Evolutionary conservation across 352 stramenopile species (phyloP).

Genomic region (Globisporangium recalcitrans): DNA sequence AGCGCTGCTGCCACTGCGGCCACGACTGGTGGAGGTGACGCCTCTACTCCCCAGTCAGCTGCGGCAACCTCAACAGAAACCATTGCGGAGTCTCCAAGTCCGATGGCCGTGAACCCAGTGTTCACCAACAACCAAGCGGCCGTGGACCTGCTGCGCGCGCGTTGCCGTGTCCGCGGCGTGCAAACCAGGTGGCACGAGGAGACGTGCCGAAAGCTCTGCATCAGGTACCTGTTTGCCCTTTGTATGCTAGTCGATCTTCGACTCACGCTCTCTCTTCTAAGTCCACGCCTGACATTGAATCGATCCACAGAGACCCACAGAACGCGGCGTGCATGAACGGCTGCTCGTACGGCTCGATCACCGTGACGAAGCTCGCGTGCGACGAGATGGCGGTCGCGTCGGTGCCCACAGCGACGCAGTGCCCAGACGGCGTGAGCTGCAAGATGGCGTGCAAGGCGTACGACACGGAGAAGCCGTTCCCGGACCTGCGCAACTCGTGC

Average conservation of each 20-base stretch:
- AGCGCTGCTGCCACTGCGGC: not conserved
- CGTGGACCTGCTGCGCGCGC: conserved; percentile 40
- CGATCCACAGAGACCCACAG: conserved; percentile 45
- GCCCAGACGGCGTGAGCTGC: conserved; percentile 57
- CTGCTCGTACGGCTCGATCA: conserved; percentile 71
- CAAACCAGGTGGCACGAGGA: conserved; percentile 72
- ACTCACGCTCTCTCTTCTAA: no score
- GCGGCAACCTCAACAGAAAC: conserved; percentile 2
- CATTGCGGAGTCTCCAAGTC: not conserved
- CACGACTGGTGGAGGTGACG: not conserved
- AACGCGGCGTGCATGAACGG: conserved; percentile 72
- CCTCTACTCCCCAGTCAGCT: conserved; percentile 8
- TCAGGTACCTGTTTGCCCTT: conserved; percentile 23
- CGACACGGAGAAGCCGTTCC: conserved; percentile 43
- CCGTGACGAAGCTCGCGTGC: conserved; percentile 60
- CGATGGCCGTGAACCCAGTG: conserved; percentile 8
- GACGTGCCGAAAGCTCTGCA: conserved; percentile 58
- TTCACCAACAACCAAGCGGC: conserved; percentile 22
- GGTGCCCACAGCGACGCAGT: conserved; percentile 28
- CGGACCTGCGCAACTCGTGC: conserved; percentile 45
- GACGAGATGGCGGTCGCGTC: conserved; percentile 35
- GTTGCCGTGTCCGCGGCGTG: conserved; percentile 55
- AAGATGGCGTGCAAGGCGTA: conserved; percentile 52
- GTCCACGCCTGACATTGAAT: no score
- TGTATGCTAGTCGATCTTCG: no score